Evolutionary conservation across 2,329 filamentous ascomycete species (phyloP).

Genomic region (Nemania abortiva): DNA sequence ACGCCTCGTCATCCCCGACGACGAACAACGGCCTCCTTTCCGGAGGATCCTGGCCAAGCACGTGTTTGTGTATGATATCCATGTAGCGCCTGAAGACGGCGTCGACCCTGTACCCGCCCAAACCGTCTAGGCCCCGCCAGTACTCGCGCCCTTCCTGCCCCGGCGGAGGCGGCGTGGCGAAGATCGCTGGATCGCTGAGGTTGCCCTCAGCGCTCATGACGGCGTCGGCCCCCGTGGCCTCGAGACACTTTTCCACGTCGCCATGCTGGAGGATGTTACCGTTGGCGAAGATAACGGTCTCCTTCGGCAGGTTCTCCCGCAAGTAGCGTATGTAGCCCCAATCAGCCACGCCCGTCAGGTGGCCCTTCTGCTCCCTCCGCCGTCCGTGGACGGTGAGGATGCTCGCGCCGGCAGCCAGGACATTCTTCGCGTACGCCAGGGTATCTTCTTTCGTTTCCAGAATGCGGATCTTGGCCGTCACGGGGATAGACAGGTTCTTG

Average conservation of each 20-base stretch:
- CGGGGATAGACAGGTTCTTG: constrained; percentile 79
- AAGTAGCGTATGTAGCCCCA: constrained; percentile 88
- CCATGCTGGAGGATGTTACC: constrained; percentile 88
- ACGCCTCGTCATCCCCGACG: constrained; percentile 65
- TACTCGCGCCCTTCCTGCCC: constrained; percentile 82
- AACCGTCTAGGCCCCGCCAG: constrained; percentile 83
- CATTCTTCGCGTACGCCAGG: constrained; percentile 87
- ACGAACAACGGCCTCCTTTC: constrained; percentile 79
- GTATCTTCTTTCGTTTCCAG: constrained; percentile 89
- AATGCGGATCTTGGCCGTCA: constrained; percentile 95
- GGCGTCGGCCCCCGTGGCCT: constrained; percentile 87
- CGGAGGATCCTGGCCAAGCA: constrained; percentile 75
- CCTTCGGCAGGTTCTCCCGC: constrained; percentile 82
- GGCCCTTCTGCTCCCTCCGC: constrained; percentile 91
- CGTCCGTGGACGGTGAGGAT: constrained; percentile 94
- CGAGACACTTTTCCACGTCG: constrained; percentile 82
- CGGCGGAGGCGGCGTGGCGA: constrained; percentile 73
- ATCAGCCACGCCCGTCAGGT: constrained; percentile 92
- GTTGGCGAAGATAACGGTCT: constrained; percentile 96
- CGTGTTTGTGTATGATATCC: constrained; percentile 87
- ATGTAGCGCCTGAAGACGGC: constrained; percentile 88
- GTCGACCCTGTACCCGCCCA: constrained; percentile 89
- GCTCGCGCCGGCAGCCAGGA: constrained; percentile 88
- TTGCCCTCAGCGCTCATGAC: constrained; percentile 98
- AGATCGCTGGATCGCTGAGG: constrained; percentile 90